Base-by-base conservation (phyloP, 2,329 filamentous ascomycete species). In the Teratosphaeria viscida region DNA sequence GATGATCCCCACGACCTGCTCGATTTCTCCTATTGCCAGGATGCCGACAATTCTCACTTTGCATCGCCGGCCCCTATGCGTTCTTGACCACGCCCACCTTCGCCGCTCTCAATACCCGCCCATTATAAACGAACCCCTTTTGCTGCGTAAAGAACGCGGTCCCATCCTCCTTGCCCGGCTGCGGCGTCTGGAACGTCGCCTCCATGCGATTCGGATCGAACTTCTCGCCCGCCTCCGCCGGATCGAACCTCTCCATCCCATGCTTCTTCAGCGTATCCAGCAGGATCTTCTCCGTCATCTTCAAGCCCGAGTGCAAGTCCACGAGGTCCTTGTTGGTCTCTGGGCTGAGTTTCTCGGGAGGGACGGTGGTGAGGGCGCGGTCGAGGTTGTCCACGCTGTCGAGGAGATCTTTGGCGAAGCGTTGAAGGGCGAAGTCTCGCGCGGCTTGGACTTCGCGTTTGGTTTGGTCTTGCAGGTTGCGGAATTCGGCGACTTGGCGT, bases 81-180 rank as follows among this genome's bases (percentile, higher is more conserved):
- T 94, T 95, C 83, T 94, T 95, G 65, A 95, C 92, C 60, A 96
- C 91, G 72, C 92, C 92, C 64, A 97, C 92, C 83, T 97, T 96
- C 72, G 92, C 90, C 64, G 92, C 81, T 74, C 94, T 85, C 70
- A 99, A 77, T 60, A 96, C 82, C 62, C 94, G 82, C 61, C 92
- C 92, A 73, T 99, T 97, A 65, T 97, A 84, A 76, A 85, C 85
- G 81, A 96, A 99, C 58, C 94, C 94, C 82, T 96, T 97, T 76
- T 90, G 89, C 81, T 97, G 92, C 56, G 90, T 90, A 74, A 87
- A 85, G 79, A 97, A 94, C 71, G 96, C 89, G 59, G 85, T 88
- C 68, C 90, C 90, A 71, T 97, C 85, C 75, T 96, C 88, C 81
- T 95, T 95, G 67, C 85, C 91, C 57, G 86, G 82, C 79, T 90